Evolutionary conservation across 768 basidiomycete species (phyloP), one percentile per base, ranked within the genome.

Genomic region (Pulveroboletus sp.): DNA sequence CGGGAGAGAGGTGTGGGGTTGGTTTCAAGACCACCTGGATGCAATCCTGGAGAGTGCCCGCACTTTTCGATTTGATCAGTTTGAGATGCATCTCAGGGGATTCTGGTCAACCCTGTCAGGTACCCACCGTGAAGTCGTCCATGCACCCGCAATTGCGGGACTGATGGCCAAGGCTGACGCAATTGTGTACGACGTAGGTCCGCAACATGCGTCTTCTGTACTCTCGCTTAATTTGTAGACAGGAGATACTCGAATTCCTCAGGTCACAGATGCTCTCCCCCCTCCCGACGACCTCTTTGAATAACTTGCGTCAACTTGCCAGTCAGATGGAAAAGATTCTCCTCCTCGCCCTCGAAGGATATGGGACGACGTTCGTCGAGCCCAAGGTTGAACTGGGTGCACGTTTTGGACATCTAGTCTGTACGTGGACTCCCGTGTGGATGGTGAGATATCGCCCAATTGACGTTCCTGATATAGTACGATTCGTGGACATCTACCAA

Each of bases 261-360:
- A 81, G 90, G 41, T 83, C 83, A 4, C 90, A 91, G 65, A 88
- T 93, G 80, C 76, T 92, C 38, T 84, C 85, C 8, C 80, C 86
- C 14, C 83, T 93, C 39, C 72, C 86, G 1, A 70, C 86, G 2
- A 59, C 80, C 38, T 81, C 88, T 3, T 67, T 93, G 43, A 78
- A 78, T 11, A 86, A 78, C 60, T 74, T 93, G 48, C 83, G 89
- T 33, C 84, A 87, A 62, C 74, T 93, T 47, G 90, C 92, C 11
- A 80, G 88, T 61, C 91, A 92, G 73, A 91, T 93, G 89, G 91
- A 93, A 64, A 91, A 90, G 68, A 86, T 92, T 42, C 73, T 93
- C 17, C 73, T 93, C 39, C 75, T 85, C 43, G 87, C 92, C 14
- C 73, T 93, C 28, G 88, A 89, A 50, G 79, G 78, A 52, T 93